Evolutionary conservation across 2,329 filamentous ascomycete genomes (phyloP).

Genomic region (Aspergillus quadricinctus): DNA sequence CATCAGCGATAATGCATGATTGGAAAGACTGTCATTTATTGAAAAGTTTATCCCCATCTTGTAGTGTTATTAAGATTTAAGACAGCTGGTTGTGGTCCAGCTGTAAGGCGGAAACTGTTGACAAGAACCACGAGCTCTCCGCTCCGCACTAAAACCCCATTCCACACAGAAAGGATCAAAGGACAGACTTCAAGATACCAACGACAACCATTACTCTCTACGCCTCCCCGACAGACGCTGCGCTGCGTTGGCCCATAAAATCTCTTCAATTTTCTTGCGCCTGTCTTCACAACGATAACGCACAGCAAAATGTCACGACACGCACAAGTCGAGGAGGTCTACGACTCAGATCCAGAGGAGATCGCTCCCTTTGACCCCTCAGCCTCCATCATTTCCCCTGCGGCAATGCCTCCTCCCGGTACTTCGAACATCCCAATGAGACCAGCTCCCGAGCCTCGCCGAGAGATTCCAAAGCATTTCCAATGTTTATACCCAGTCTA

Average conservation of each 20-base stretch:
- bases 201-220: not conserved
- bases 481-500: constrained; percentile 94
- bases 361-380: constrained; percentile 68
- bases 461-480: constrained; percentile 65
- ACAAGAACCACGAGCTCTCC: constrained; percentile 10
- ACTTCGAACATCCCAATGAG: constrained; percentile 23
- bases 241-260: not conserved
- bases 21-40: not conserved
- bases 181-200: constrained; percentile 7
- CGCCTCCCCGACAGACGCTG: not conserved
- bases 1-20: not conserved
- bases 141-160: constrained; percentile 17
- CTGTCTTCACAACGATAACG: not conserved
- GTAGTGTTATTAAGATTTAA: not conserved
- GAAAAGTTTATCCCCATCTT: too few species aligned
- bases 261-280: not conserved
- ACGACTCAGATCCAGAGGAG: constrained; percentile 86
- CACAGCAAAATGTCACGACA: constrained; percentile 63
- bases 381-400: constrained; percentile 36
- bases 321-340: constrained; percentile 87
- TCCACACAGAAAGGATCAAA: constrained; percentile 15
- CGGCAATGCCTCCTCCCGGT: constrained; percentile 26
- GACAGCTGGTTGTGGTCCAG: not conserved
- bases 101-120: not conserved
- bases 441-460: constrained; percentile 42